A percentile compares a stretch with the other conserved stretches of the same genome.
These are phyloP conservation scores for Xylariaceae sp. DNA, from an alignment of 2,329 filamentous ascomycete genomes.

Conservation along the genomic window DNA sequence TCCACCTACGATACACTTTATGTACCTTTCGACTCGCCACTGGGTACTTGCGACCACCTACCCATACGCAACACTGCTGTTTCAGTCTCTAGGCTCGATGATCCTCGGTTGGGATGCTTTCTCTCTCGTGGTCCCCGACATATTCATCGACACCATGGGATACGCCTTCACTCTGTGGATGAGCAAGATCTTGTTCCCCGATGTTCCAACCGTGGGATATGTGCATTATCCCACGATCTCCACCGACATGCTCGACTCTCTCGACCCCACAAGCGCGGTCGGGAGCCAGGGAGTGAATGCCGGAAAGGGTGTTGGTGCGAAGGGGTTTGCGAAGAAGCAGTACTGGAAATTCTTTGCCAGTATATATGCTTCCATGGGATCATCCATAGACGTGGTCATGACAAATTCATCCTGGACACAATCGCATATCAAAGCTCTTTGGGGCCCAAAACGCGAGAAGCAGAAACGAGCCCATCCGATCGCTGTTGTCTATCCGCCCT, in stretches of 20 bases:
- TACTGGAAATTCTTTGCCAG: constrained; percentile 88
- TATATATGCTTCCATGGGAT: constrained; percentile 78
- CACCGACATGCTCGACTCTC: constrained; percentile 89
- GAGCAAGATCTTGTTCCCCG: constrained; percentile 74
- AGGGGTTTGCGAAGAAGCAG: constrained; percentile 66
- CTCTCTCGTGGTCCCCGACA: constrained; percentile 82
- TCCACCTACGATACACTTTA: constrained; percentile 75
- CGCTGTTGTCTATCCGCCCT: constrained; percentile 83
- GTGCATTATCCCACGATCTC: constrained; percentile 98
- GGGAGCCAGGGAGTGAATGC: constrained; percentile 75
- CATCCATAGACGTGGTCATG: constrained; percentile 88
- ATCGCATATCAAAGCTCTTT: constrained; percentile 73
- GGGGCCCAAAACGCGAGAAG: constrained; percentile 58
- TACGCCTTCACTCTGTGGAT: constrained; percentile 88
- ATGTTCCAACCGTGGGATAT: constrained; percentile 83
- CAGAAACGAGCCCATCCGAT: constrained; percentile 50
- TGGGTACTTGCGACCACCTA: constrained; percentile 85
- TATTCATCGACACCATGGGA: constrained; percentile 97
- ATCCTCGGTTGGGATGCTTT: constrained; percentile 90
- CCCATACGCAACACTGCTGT: constrained; percentile 86
- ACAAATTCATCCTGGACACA: constrained; percentile 97
- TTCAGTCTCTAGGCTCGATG: constrained; percentile 88
- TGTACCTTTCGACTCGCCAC: constrained; percentile 84
- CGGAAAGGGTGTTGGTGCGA: constrained; percentile 69
- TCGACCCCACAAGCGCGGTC: constrained; percentile 58